phyloP scores from a whole-genome alignment of 129 eudicot genomes.

The Pseudognaphalium luteoalbum region DNA sequence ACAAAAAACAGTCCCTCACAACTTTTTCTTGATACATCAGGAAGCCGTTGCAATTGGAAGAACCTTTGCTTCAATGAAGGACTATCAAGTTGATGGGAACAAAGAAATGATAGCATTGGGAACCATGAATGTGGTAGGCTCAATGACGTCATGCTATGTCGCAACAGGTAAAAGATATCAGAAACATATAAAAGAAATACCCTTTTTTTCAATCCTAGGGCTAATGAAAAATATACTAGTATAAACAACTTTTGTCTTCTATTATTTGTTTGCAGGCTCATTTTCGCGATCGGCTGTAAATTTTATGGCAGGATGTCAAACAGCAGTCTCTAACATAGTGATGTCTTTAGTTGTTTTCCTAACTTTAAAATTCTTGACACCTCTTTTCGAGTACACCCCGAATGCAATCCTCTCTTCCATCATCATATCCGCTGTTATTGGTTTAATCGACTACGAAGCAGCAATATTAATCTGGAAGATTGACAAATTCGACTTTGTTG shows the following conservation, averaged over 20 bases:
- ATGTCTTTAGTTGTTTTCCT: conserved; percentile 67
- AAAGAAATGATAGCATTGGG: conserved; percentile 91
- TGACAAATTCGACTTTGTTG: conserved; percentile 81
- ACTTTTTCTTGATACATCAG: conserved; percentile 33
- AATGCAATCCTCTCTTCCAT: conserved; percentile 86
- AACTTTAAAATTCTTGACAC: conserved; percentile 65
- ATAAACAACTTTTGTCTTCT: not conserved
- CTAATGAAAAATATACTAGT: not conserved
- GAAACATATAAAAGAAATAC: not conserved
- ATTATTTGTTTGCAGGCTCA: conserved; percentile 50
- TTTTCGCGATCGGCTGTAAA: conserved; percentile 81
- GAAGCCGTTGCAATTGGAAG: conserved; percentile 93
- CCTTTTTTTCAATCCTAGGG: not conserved
- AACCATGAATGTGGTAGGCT: conserved; percentile 77
- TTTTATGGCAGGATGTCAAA: conserved; percentile 82
- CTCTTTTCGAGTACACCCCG: conserved; percentile 86
- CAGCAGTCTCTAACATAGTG: conserved; percentile 72
- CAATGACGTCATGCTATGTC: conserved; percentile 86
- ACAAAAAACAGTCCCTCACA: not conserved
- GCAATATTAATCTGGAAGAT: conserved; percentile 79
- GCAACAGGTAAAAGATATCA: conserved; percentile 53
- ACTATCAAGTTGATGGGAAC: conserved; percentile 79
- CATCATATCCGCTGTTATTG: conserved; percentile 78
- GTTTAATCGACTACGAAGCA: conserved; percentile 69
- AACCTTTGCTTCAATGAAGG: conserved; percentile 86